A percentile compares a stretch with the other conserved stretches of the same genome.
These are phyloP conservation scores for Chlorella sorokiniana DNA, from an alignment of 139 green algal species.

Conservation along the genomic window DNA sequence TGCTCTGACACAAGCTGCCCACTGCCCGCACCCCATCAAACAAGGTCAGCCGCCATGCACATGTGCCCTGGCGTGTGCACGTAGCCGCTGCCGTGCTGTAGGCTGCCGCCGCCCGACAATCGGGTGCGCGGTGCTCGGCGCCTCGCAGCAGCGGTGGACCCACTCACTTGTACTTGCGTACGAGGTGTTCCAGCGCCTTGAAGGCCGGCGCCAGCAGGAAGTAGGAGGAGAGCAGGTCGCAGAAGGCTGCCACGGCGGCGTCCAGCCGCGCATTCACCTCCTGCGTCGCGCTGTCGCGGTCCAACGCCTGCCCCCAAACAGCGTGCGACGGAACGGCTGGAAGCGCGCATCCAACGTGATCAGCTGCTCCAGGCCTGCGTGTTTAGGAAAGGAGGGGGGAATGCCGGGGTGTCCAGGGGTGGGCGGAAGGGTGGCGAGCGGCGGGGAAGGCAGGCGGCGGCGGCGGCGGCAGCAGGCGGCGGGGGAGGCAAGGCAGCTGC, in stretches of 20 bases:
- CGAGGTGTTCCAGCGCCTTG: constrained; percentile 87
- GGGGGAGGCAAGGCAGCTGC: neutral
- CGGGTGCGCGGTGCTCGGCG: too few species aligned
- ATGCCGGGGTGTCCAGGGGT: neutral
- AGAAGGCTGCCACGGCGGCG: constrained; percentile 64
- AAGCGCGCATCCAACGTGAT: constrained; percentile 69
- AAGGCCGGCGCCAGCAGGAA: constrained; percentile 73
- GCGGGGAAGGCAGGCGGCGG: neutral
- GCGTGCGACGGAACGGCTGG: constrained; percentile 58
- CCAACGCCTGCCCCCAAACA: constrained; percentile 71
- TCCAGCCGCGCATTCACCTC: constrained; percentile 63
- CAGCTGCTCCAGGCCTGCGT: constrained; percentile 82
- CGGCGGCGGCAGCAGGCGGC: neutral
- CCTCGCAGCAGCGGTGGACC: too few species aligned
- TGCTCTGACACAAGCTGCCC: too few species aligned
- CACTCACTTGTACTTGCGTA: constrained; percentile 82
- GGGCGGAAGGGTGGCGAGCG: too few species aligned
- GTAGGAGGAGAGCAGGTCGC: constrained; percentile 74
- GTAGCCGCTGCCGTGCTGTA: too few species aligned
- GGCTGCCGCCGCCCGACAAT: too few species aligned
- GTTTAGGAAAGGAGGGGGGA: neutral
- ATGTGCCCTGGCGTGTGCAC: too few species aligned
- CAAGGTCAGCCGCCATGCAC: too few species aligned
- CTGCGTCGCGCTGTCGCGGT: constrained; percentile 66
- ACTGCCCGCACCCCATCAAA: too few species aligned